phyloP scores from a whole-genome alignment of 345 rosid genomes.

The Eucalyptus cloeziana region DNA sequence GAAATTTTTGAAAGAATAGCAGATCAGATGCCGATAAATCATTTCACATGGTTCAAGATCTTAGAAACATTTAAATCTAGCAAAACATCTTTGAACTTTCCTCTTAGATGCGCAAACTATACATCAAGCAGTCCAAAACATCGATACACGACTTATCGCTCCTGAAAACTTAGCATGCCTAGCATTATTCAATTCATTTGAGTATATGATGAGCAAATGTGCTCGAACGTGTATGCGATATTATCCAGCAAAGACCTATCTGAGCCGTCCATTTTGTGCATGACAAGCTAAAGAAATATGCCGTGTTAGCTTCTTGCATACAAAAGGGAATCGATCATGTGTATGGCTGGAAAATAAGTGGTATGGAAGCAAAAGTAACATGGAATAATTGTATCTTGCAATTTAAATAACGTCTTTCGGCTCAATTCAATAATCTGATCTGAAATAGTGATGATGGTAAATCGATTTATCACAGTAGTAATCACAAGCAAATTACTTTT shows the following conservation, averaged over 20 bases:
- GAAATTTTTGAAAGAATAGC: slow-evolving; percentile 1
- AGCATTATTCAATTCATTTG: neutral
- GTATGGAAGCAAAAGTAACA: neutral
- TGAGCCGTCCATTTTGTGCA: slow-evolving; percentile 25
- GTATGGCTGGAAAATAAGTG: neutral
- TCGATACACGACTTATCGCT: neutral
- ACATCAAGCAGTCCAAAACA: neutral
- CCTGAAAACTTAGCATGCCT: neutral
- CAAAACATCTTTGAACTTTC: neutral
- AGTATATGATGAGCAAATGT: neutral
- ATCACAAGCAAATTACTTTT: neutral
- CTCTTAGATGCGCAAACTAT: neutral
- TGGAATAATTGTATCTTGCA: neutral
- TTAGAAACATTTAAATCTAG: neutral
- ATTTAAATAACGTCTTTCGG: neutral
- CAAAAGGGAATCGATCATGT: neutral
- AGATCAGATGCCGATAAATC: neutral
- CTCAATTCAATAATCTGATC: neutral
- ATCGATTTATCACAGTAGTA: fast-evolving
- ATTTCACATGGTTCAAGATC: neutral
- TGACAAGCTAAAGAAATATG: neutral
- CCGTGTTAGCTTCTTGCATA: neutral
- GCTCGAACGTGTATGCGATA: neutral
- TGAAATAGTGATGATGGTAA: neutral
- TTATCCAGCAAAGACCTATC: neutral